Percentiles rank a stretch among this genome's conserved stretches.
phyloP scores from a whole-genome alignment of 2,329 filamentous ascomycete genomes.

The Setomelanomma holmii region DNA sequence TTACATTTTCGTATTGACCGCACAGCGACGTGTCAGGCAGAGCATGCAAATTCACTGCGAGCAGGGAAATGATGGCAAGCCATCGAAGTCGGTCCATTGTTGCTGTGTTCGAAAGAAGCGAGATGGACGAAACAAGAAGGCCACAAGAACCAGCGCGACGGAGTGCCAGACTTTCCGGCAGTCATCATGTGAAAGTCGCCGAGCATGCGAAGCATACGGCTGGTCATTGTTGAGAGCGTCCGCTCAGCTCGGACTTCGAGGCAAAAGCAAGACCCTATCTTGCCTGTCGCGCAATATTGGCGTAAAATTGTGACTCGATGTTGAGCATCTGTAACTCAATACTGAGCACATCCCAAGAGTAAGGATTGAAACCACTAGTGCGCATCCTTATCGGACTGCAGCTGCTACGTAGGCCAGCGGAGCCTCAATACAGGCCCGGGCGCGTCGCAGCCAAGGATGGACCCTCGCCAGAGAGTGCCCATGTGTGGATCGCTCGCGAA shows the following conservation, averaged over 20 bases:
- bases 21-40: neutral
- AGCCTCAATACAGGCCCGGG: neutral
- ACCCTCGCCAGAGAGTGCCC: too few relatives aligned
- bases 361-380: neutral
- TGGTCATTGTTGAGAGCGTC: neutral
- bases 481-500: neutral
- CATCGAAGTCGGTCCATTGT: neutral
- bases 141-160: neutral
- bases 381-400: neutral
- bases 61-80: neutral
- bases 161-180: neutral
- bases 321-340: neutral
- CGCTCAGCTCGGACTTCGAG: too few relatives aligned
- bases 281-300: neutral
- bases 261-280: neutral
- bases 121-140: neutral
- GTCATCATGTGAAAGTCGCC: neutral
- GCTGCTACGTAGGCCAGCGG: neutral
- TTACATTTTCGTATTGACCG: conserved; percentile 4
- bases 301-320: neutral
- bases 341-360: neutral
- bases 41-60: neutral
- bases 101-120: neutral
- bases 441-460: too few relatives aligned
- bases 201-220: neutral